Evolutionary conservation across 495 filamentous ascomycete species (phyloP), one percentile per base, ranked within the genome.

Genomic region (Penicillium odoratum): DNA sequence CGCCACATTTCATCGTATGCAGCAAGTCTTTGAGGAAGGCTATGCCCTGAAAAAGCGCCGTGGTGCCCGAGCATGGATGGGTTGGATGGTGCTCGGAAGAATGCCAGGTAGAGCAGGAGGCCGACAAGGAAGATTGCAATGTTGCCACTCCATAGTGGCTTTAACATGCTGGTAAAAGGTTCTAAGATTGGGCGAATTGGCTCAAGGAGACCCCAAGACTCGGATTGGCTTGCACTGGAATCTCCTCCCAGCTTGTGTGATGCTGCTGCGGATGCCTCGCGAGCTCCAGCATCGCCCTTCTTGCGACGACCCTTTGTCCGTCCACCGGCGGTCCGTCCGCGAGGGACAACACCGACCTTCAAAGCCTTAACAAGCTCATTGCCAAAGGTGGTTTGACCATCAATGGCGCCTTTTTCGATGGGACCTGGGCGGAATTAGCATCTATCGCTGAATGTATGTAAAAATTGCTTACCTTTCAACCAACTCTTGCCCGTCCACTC

Each of bases 401-500:
- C 93, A 60, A 89, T 92, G 9, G 92, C 91, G 53, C 91, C 93
- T 70, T 95, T 96, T 71, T 98, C 94, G 65, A 98, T 98, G 25
- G 94, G 89, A 51, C 90, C 93, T 88, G 61, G 46, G 47, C 79
- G 36, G 28, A 6, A 51, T 76, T 59, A 73, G 67, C 36, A 30
- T 38, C 13, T 48, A 33, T 7, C 13, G 13, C 33, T 7, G 8
- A 13, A 55, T 34, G 4, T 48, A 54, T 46, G 38, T 9, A 36
- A 16, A 29, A 15, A 57, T 33, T 31, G 58, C 76, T 67, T 83
- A 97, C 93, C 91, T 78, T 96, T 98, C 40, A 98, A 70, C 94
- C 95, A 99, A 75, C 91, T 96, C 79, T 99, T 99, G 53, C 94
- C 93, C 0, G 88, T 85, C 94, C 94, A 99, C 66, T 98, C 94